Conservation (phyloP, 2,329 filamentous ascomycete species). For the Gaeumannomyces tritici region DNA sequence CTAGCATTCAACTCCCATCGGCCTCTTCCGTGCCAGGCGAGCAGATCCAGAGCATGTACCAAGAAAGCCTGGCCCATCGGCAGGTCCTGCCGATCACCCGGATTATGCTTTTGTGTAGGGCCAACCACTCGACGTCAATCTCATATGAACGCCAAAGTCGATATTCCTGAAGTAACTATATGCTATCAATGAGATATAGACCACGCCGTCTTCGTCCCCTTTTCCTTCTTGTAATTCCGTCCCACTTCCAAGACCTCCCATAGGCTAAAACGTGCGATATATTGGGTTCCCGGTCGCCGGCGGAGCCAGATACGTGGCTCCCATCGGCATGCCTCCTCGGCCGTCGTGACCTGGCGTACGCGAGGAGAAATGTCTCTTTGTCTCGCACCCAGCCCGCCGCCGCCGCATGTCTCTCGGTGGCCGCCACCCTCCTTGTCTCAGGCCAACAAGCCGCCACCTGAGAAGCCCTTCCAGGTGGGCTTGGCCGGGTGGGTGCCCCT, state of each 20-base stretch:
- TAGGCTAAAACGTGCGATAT: not conserved
- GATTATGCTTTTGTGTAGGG: no score
- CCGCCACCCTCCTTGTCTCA: not conserved
- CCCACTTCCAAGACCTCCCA: not conserved
- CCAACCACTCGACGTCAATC: no score
- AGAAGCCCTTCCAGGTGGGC: no score
- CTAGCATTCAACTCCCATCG: no score
- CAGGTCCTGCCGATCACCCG: no score
- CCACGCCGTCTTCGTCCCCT: not conserved
- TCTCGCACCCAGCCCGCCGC: not conserved
- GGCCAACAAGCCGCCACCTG: not conserved
- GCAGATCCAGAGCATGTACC: no score
- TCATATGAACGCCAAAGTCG: not conserved
- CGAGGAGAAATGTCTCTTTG: not conserved
- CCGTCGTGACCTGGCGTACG: not conserved
- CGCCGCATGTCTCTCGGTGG: not conserved
- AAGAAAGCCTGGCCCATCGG: no score
- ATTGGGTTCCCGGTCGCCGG: not conserved
- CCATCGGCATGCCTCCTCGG: not conserved
- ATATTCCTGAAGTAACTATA: not conserved
- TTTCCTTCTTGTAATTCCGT: not conserved
- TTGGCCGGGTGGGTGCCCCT: not conserved
- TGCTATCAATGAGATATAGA: not conserved
- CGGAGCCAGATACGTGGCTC: no score
- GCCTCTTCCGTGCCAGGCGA: no score